Evolutionary conservation across 345 rosid genomes (phyloP), one percentile per base, ranked within the genome.

Genomic region (Hibiscus tridactylites): DNA sequence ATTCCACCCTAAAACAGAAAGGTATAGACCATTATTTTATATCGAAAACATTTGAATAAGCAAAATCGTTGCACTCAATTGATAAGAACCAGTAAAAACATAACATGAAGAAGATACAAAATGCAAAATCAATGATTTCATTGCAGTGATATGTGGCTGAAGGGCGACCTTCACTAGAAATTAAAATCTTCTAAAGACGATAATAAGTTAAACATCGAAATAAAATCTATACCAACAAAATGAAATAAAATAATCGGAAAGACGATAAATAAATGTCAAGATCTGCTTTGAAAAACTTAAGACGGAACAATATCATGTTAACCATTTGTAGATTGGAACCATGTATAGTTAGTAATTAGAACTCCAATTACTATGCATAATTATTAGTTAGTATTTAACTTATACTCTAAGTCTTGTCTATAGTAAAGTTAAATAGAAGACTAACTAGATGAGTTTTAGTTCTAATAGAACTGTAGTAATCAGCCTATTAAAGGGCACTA

Each of bases 1-100:
- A 91, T 94, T 75, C 98, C 98, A 72, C 98, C 98, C 97, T 93
- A 65, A 37, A 83, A 49, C 71, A 80, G 74, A 31, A 24, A 72
- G 73, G 39, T 42, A 64, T 59, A 59, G 28, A 50, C 24, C 59
- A 29, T 68, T 68, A 49, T 29, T 47, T 31, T 28, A 15, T 28
- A 16, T 58, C 60, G 29, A 9, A 39, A 12, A 61, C 56, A 21
- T 24, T 59, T 59, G 31, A 26, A 71, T 59, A 59, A 21, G 10
- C 4, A 10, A 28, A 13, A 6, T 62, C 33, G 9, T 76, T 72
- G 52, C 53, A 59, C 46, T 59, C 61, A 42, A 44, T 70, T 62
- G 59, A 16, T 24, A 60, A 44, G 28, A 1, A 33, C 70, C 69
- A 10, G 6, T 47, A n/a, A 69, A 15, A 21, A 44, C 71, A 31